These are phyloP conservation scores for Erucastrum elatum DNA, from an alignment of 345 rosid species.

Conservation along the genomic window DNA sequence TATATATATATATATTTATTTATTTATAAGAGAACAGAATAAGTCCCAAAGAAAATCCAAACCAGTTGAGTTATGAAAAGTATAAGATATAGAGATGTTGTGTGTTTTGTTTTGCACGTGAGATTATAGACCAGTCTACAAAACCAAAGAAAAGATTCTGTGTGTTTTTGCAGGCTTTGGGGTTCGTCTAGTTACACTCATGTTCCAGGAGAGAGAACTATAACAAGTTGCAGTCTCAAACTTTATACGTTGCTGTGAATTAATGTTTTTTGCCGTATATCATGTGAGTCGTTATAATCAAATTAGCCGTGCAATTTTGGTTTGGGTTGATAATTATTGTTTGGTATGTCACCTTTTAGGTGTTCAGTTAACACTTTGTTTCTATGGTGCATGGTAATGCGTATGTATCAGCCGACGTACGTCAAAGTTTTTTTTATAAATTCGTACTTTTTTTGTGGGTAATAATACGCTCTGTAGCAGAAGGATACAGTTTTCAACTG, in stretches of 20 bases:
- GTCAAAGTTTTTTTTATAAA: not conserved
- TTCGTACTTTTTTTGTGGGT: not conserved
- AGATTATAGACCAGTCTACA: constrained; percentile 42
- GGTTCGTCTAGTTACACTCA: constrained; percentile 41
- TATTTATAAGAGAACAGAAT: constrained; percentile 9
- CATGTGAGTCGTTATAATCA: constrained; percentile 21
- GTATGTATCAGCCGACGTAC: constrained; percentile 32
- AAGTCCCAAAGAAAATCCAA: constrained; percentile 26
- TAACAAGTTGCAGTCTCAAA: constrained; percentile 14
- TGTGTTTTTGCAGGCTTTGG: constrained; percentile 40
- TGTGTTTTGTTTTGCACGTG: constrained; percentile 41
- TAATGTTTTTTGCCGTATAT: constrained; percentile 21
- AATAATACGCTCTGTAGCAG: not conserved
- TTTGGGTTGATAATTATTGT: not conserved
- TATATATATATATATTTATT: too few relatives aligned
- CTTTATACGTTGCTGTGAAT: constrained; percentile 27
- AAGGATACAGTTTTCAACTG: not conserved
- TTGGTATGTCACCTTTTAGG: not conserved
- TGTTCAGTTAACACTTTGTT: constrained; percentile 14
- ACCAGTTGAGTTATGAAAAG: constrained; percentile 14
- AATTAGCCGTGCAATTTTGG: not conserved
- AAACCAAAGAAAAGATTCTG: constrained; percentile 41
- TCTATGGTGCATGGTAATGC: constrained; percentile 19
- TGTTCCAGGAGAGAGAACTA: constrained; percentile 34
- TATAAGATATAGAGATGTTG: constrained; percentile 3